Percentiles rank a stretch among this genome's conserved stretches.
Evolutionary conservation across 2,329 filamentous ascomycete species (phyloP).

Genomic region (Aspergillus sp.): DNA sequence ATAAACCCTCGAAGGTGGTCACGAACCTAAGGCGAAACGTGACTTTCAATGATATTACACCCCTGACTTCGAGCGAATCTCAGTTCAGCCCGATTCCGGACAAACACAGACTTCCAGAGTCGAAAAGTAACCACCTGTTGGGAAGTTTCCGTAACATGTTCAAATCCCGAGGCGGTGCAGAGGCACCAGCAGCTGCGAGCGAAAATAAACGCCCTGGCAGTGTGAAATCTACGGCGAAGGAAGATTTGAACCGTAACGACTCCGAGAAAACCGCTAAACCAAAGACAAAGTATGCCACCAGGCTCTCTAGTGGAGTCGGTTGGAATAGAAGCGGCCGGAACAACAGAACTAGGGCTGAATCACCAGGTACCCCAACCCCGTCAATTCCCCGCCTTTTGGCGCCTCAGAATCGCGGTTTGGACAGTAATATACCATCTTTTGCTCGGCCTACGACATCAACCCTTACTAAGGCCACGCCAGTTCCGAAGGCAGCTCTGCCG

Average conservation of each 20-base stretch:
- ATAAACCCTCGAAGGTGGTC: not conserved
- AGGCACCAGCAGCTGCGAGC: not conserved
- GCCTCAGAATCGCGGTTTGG: not conserved
- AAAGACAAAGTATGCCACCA: slow-evolving; percentile 7
- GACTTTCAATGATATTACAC: slow-evolving; percentile 13
- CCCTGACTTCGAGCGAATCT: not conserved
- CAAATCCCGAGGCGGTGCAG: slow-evolving; percentile 9
- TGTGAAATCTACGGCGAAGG: not conserved
- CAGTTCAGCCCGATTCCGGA: not conserved
- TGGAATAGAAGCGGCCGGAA: slow-evolving; percentile 16
- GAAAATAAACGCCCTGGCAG: slow-evolving; percentile 1
- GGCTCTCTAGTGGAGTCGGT: slow-evolving; percentile 10
- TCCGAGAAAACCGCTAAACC: slow-evolving; percentile 4
- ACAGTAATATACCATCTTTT: slow-evolving; percentile 16
- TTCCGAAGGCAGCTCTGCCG: not conserved
- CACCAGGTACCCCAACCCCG: not conserved
- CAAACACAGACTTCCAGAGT: slow-evolving; percentile 9
- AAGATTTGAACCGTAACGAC: not conserved
- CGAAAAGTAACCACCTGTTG: slow-evolving; percentile 15
- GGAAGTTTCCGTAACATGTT: slow-evolving; percentile 24
- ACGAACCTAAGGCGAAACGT: not conserved
- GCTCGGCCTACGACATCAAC: slow-evolving; percentile 20
- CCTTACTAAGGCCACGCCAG: slow-evolving; percentile 14
- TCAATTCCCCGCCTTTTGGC: slow-evolving; percentile 7
- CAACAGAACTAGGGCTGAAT: slow-evolving; percentile 4